phyloP scores from a whole-genome alignment of 495 filamentous ascomycete species.

The Penicillium parvum region DNA sequence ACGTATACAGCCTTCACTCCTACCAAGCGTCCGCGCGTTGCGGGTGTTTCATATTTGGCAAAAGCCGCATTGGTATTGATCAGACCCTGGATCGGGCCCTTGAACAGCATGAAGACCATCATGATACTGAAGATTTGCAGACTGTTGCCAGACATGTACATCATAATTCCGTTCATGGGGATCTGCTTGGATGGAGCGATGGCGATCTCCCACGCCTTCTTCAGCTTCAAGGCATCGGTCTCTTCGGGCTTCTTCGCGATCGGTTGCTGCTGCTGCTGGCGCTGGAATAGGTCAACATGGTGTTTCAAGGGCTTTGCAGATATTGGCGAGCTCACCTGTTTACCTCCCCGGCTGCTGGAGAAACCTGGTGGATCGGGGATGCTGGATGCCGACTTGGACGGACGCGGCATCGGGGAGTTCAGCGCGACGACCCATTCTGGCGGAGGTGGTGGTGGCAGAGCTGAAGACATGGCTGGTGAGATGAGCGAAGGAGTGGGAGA shows the following conservation, averaged over 20 bases:
- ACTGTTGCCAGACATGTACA: constrained; percentile 99
- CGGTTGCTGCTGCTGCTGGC: constrained; percentile 35
- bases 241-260: constrained; percentile 54
- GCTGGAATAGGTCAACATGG: constrained; percentile 14
- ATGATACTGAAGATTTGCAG: constrained; percentile 99
- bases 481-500: constrained; percentile 5
- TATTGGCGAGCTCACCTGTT: constrained; percentile 37
- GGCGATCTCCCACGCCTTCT: constrained; percentile 98
- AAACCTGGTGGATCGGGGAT: constrained; percentile 89
- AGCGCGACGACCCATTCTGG: constrained; percentile 82
- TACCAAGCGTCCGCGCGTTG: constrained; percentile 64
- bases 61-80: constrained; percentile 75
- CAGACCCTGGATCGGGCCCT: constrained; percentile 85
- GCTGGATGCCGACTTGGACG: constrained; percentile 51
- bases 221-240: constrained; percentile 91
- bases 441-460: constrained; percentile 48
- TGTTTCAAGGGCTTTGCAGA: not conserved
- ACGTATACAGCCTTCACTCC: constrained; percentile 84
- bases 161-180: constrained; percentile 98
- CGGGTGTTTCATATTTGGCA: constrained; percentile 79
- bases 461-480: constrained; percentile 23
- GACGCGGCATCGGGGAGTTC: constrained; percentile 57
- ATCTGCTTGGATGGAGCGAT: constrained; percentile 90
- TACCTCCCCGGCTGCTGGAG: constrained; percentile 48
- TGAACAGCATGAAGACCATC: constrained; percentile 99